phyloP scores from a whole-genome alignment of 1,139 yeast species.

The Suhomyces yuchorum region DNA sequence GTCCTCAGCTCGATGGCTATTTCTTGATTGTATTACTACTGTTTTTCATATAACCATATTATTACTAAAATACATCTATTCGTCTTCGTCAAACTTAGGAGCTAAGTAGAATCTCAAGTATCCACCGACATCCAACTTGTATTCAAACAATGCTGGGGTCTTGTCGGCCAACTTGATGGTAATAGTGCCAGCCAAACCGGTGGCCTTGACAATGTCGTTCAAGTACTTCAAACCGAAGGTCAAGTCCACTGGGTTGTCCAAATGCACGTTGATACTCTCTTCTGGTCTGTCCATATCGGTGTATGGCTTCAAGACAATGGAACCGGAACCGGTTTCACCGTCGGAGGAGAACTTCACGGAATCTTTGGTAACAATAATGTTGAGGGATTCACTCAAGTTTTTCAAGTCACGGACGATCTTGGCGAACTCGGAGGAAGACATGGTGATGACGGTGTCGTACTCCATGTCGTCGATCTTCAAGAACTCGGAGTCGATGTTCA shows the following conservation, averaged over 20 bases:
- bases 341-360: conserved; percentile 87
- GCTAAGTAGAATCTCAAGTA: conserved; percentile 94
- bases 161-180: conserved; percentile 86
- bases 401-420: conserved; percentile 88
- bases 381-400: conserved; percentile 83
- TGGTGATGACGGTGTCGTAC: conserved; percentile 79
- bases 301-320: conserved; percentile 81
- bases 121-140: conserved; percentile 84
- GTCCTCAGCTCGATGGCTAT: conserved; percentile 2
- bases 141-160: conserved; percentile 93
- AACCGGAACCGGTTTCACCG: conserved; percentile 92
- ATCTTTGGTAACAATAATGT: conserved; percentile 86
- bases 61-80: conserved; percentile 27
- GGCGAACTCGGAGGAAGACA: conserved; percentile 89
- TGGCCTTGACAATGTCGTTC: conserved; percentile 88
- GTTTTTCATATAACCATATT: conserved; percentile 3
- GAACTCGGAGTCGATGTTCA: conserved; percentile 96
- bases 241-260: conserved; percentile 84
- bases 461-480: conserved; percentile 93
- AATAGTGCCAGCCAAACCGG: conserved; percentile 73
- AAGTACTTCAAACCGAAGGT: conserved; percentile 91
- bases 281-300: conserved; percentile 81
- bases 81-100: conserved; percentile 94
- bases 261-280: conserved; percentile 70
- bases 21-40: conserved; percentile 3